phyloP scores from a whole-genome alignment of 2,329 filamentous ascomycete species.

The Didymella segeticola region DNA sequence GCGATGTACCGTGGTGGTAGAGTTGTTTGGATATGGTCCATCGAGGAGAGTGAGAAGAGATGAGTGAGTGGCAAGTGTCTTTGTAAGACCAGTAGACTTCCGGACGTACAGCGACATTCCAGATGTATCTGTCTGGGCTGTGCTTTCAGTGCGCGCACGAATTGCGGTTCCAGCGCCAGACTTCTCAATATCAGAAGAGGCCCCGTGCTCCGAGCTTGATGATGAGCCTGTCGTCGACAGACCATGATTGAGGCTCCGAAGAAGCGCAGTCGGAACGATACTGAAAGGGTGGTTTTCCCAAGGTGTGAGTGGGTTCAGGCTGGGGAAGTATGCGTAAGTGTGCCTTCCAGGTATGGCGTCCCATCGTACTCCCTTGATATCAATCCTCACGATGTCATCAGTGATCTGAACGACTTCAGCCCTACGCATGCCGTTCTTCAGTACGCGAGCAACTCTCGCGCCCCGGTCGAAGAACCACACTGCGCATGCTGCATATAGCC shows the following conservation, averaged over 20 bases:
- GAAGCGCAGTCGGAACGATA: constrained; percentile 32
- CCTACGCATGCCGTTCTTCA: constrained; percentile 47
- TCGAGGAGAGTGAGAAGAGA: constrained; percentile 51
- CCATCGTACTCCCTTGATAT: constrained; percentile 52
- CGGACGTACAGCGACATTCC: constrained; percentile 50
- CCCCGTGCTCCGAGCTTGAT: not conserved
- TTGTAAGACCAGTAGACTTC: constrained; percentile 49
- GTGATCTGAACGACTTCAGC: constrained; percentile 47
- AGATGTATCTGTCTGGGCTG: not conserved
- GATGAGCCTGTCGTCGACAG: not conserved
- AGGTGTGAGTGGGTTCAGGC: constrained; percentile 38
- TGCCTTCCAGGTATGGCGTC: constrained; percentile 40
- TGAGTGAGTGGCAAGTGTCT: constrained; percentile 27
- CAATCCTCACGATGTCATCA: constrained; percentile 48
- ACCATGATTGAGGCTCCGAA: constrained; percentile 7
- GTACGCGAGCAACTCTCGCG: constrained; percentile 49
- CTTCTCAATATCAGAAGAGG: not conserved
- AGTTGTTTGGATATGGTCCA: constrained; percentile 51
- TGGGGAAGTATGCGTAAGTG: constrained; percentile 59
- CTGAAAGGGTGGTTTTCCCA: constrained; percentile 67
- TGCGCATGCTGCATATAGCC: constrained; percentile 54
- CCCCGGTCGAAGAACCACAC: constrained; percentile 58
- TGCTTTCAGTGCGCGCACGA: not conserved
- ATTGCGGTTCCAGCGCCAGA: not conserved
- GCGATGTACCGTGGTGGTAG: constrained; percentile 22